Base-by-base conservation (phyloP, 441 rosid species). In the Gossypium davidsonii region DNA sequence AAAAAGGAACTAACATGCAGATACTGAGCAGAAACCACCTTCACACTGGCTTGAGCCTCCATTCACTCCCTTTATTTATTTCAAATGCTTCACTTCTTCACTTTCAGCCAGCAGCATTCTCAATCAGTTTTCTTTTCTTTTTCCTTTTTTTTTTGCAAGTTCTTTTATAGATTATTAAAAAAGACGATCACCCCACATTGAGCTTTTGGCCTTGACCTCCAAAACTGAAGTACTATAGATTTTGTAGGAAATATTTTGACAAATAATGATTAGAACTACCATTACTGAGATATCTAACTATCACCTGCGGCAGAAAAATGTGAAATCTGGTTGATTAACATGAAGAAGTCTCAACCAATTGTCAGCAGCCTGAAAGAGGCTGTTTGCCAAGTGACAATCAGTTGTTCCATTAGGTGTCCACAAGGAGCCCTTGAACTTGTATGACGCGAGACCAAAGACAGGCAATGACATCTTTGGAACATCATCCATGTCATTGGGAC, bases 241-340 rank as follows among this genome's bases (percentile, higher is more conserved):
- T 55, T 55, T 31, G 56, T 63, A 49, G 23, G 39, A 1, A 62
- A 55, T 20, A 14, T 34, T 12, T 26, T 70, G 44, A 17, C 21
- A 15, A 75, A 65, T 63, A 66, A 73, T 28, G 46, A 39, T 39
- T 39, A 34, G 52, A 66, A 73, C 60, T 77, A 78, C 37, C 2
- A 51, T 73, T 65, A 25, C 12, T 28, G 49, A 58, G 20, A 59
- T 69, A 28, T 63, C 18, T 25, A 53, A 49, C 17, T 59, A 81
- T 81, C 82, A 82, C 72, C 83, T 82, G 61, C 86, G 79, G 79
- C 79, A 73, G 86, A 91, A 91, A 78, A 90, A 90, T 75, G 79
- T 17, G 85, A 88, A 91, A 76, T 91, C 95, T 55, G 97, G 97
- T 61, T 91, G 96, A 81, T 74, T 81, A 69, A 87, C 96, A 53